phyloP scores from a whole-genome alignment of 352 stramenopile species.

The Globisporangium uncinulatum region DNA sequence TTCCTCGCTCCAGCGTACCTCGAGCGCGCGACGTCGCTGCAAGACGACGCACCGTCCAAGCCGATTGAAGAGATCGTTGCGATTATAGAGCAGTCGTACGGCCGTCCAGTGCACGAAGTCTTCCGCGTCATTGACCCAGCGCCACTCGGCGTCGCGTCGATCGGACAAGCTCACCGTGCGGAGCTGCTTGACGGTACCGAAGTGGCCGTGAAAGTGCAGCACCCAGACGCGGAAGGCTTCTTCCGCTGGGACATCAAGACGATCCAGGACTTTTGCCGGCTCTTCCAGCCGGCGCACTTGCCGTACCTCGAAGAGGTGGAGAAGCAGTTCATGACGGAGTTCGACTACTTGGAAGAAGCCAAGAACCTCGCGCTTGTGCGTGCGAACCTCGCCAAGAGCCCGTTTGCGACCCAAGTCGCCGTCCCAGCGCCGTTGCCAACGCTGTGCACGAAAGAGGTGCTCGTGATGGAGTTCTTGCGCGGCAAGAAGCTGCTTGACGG shows the following conservation, averaged over 20 bases:
- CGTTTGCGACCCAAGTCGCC: constrained; percentile 56
- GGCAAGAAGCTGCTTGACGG: constrained; percentile 82
- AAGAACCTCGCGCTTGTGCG: constrained; percentile 87
- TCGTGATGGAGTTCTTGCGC: constrained; percentile 95
- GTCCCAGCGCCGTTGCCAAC: constrained; percentile 86
- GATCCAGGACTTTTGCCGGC: constrained; percentile 92
- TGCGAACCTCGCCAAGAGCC: constrained; percentile 84
- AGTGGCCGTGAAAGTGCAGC: constrained; percentile 91
- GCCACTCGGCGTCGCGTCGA: constrained; percentile 74
- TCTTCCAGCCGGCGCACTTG: constrained; percentile 94
- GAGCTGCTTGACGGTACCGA: constrained; percentile 62
- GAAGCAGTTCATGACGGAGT: constrained; percentile 98
- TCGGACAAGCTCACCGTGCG: constrained; percentile 79
- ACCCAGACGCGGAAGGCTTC: constrained; percentile 91
- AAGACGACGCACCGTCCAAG: constrained; percentile 78
- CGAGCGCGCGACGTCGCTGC: constrained; percentile 59
- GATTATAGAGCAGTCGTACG: constrained; percentile 75
- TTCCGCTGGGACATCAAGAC: constrained; percentile 96
- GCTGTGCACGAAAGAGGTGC: constrained; percentile 90
- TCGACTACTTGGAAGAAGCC: constrained; percentile 94
- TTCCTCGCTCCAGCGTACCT: constrained; percentile 81
- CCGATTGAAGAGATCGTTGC: constrained; percentile 58
- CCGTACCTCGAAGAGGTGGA: constrained; percentile 93
- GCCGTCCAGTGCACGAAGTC: constrained; percentile 42
- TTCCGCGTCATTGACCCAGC: constrained; percentile 62